Percentiles rank a stretch among this genome's conserved stretches.
Conservation (phyloP, 495 filamentous ascomycete species). For the Podospora appendiculata region DNA sequence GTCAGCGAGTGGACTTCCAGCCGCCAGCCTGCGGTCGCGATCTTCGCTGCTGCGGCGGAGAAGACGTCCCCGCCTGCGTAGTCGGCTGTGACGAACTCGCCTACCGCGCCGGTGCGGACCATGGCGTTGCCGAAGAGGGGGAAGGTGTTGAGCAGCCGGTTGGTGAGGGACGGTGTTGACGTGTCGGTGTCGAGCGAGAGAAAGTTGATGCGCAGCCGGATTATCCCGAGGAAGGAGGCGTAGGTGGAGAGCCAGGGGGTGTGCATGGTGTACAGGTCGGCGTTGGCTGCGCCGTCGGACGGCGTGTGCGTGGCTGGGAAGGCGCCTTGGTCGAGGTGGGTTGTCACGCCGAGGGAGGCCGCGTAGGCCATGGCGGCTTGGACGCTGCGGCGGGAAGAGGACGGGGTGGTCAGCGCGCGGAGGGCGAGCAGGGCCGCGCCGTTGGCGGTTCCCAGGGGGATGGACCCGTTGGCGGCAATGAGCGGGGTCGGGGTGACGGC, state of each 20-base stretch:
- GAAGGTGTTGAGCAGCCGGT: slow-evolving; percentile 18
- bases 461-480: slow-evolving; percentile 9
- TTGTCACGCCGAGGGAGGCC: slow-evolving; percentile 16
- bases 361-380: slow-evolving; percentile 20
- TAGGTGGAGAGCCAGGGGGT: slow-evolving; percentile 17
- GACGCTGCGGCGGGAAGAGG: slow-evolving; percentile 9
- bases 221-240: neutral
- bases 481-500: neutral
- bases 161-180: slow-evolving; percentile 3
- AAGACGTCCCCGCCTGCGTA: slow-evolving; percentile 18
- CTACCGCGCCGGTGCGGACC: slow-evolving; percentile 21
- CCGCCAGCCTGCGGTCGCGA: slow-evolving; percentile 20
- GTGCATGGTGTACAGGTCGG: slow-evolving; percentile 17
- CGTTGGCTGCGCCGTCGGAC: slow-evolving; percentile 14
- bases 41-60: slow-evolving; percentile 4
- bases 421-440: slow-evolving; percentile 15
- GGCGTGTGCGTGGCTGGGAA: slow-evolving; percentile 14
- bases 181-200: slow-evolving; percentile 11
- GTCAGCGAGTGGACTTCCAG: slow-evolving; percentile 21
- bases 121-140: slow-evolving; percentile 21
- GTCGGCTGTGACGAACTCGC: slow-evolving; percentile 15
- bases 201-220: slow-evolving; percentile 22
- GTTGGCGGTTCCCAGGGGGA: slow-evolving; percentile 9
- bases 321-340: slow-evolving; percentile 23
- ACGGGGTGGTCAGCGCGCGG: slow-evolving; percentile 9